Base-by-base conservation (phyloP, 176 grass and related monocot genomes). In the Zizania latifolia region DNA sequence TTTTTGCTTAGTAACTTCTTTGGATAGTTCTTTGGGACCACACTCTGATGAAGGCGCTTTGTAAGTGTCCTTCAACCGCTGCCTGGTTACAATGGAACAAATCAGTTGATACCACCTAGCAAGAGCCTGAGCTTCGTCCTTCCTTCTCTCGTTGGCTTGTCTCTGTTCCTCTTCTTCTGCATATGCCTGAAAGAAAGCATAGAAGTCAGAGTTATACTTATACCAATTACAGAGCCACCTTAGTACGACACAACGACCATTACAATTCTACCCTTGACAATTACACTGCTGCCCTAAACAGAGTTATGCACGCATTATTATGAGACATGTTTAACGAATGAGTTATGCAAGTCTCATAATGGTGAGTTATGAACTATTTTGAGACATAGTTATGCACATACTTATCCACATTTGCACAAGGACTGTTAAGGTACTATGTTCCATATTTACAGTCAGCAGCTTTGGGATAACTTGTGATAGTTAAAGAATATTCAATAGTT, bases 61-160 rank as follows among this genome's bases (percentile, higher is more conserved):
- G 45, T 94, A 94, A 11, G 82, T 82, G 19, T 94, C 90, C 79
- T 98, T 94, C 62, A 98, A 71, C 15, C 86, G 62, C 30, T 98
- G 86, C 76, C 89, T 90, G 9, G 86, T 94, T 55, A 83, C 76
- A 55, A 98, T 82, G 31, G 95, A 98, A 64, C 81, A 88, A 17
- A 98, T 88, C 8, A 98, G 79, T 69, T 94, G 91, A 88, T 90
- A 94, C 95, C 91, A 98, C 62, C 91, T 92, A 10, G 84, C 83
- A 1, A 97, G 91, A 82, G 86, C 95, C 45, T 92, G 91, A 57
- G 62, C 80, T 78, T 88, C 89, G 5, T 88, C 82, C 29, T 81
- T 84, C 79, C 86, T 88, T 68, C 62, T 92, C 73, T 94, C 89
- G 21, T 56, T 72, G 8, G 43, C 72, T 61, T 77, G 72, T 89